phyloP scores from a whole-genome alignment of 768 basidiomycete species.

The Lentinula sp. region DNA sequence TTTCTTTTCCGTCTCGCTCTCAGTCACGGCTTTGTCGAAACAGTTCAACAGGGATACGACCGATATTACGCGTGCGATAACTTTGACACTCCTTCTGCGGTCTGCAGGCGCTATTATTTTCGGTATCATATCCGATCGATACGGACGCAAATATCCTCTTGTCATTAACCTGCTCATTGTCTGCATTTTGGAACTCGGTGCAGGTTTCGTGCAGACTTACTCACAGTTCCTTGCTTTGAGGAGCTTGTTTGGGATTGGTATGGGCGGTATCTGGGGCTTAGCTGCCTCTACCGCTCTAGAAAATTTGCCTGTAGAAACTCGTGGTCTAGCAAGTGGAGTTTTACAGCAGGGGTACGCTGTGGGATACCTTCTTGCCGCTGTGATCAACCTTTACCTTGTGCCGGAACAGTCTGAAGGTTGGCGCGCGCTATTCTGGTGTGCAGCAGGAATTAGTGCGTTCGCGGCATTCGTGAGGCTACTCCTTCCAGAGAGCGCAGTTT shows the following conservation, averaged over 20 bases:
- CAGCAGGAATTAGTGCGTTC: constrained; percentile 59
- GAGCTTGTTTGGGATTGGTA: constrained; percentile 78
- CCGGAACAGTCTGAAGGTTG: constrained; percentile 41
- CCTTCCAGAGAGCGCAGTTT: constrained; percentile 76
- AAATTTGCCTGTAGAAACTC: constrained; percentile 79
- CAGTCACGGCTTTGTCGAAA: constrained; percentile 34
- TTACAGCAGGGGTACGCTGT: constrained; percentile 87
- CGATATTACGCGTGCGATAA: constrained; percentile 61
- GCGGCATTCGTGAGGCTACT: constrained; percentile 60
- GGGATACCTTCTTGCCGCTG: constrained; percentile 78
- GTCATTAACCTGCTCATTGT: constrained; percentile 71
- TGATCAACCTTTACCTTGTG: constrained; percentile 70
- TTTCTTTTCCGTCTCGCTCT: constrained; percentile 74
- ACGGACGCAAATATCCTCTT: constrained; percentile 91
- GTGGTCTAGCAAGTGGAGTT: constrained; percentile 81
- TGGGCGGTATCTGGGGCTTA: constrained; percentile 90
- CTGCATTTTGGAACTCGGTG: constrained; percentile 67
- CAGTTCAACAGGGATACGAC: constrained; percentile 41
- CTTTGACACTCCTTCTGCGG: constrained; percentile 89
- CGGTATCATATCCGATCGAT: constrained; percentile 77
- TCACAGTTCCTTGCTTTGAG: constrained; percentile 75
- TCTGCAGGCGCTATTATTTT: constrained; percentile 79
- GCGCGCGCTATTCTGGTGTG: constrained; percentile 81
- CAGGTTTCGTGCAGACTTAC: constrained; percentile 77
- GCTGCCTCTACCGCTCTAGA: constrained; percentile 80